Conservation (phyloP, 345 rosid species). For the Geranium brycei region DNA sequence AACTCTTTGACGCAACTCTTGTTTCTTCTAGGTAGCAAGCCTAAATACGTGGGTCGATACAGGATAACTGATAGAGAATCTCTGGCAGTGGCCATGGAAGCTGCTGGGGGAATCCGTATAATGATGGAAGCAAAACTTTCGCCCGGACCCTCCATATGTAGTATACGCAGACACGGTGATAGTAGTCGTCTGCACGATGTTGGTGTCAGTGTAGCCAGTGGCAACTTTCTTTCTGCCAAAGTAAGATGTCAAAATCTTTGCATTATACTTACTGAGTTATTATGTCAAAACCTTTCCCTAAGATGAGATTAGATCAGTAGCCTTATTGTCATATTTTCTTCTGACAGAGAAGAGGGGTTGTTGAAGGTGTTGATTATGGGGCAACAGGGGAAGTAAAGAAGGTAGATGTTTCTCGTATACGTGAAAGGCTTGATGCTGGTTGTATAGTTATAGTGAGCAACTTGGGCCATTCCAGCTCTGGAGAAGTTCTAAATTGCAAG, state of each 20-base stretch:
- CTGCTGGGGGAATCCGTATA: constrained; percentile 77
- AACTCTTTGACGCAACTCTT: not conserved
- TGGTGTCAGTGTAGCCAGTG: constrained; percentile 91
- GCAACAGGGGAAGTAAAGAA: constrained; percentile 94
- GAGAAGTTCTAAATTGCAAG: constrained; percentile 99
- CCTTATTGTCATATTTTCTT: constrained; percentile 5
- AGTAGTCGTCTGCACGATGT: constrained; percentile 80
- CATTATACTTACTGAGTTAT: not conserved
- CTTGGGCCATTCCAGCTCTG: constrained; percentile 87
- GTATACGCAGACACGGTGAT: constrained; percentile 82
- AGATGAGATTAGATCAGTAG: not conserved
- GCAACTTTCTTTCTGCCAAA: constrained; percentile 95
- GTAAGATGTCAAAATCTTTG: constrained; percentile 19
- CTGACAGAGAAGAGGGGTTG: constrained; percentile 82
- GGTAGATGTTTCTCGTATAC: constrained; percentile 68
- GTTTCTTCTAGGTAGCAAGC: constrained; percentile 41
- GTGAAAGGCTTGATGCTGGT: constrained; percentile 80
- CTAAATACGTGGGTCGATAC: constrained; percentile 60
- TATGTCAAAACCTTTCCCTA: too few species aligned
- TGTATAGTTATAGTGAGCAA: constrained; percentile 75
- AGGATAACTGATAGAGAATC: constrained; percentile 79
- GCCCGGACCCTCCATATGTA: constrained; percentile 89
- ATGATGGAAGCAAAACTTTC: constrained; percentile 93
- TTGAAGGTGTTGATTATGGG: constrained; percentile 86
- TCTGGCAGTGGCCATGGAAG: constrained; percentile 82